phyloP scores from a whole-genome alignment of 768 basidiomycete species.

The Solioccasus polychromus region DNA sequence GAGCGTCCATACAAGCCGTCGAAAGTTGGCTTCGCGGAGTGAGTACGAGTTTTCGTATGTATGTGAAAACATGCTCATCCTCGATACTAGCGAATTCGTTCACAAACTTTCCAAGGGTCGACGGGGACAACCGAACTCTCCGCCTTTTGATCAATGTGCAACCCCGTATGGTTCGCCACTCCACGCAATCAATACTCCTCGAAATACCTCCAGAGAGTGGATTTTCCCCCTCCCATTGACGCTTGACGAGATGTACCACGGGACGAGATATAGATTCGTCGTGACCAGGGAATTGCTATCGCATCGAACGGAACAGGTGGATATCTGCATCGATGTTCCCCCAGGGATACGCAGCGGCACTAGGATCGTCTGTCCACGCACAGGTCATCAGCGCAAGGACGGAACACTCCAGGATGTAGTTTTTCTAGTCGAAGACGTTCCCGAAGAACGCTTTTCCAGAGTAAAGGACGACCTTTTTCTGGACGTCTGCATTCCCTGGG shows the following conservation, averaged over 20 bases:
- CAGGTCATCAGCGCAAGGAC: slow-evolving; percentile 62
- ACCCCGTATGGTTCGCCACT: slow-evolving; percentile 37
- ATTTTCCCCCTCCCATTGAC: slow-evolving; percentile 60
- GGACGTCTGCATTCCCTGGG: slow-evolving; percentile 56
- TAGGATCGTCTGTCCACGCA: slow-evolving; percentile 55
- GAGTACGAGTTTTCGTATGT: slow-evolving; percentile 8
- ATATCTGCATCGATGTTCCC: slow-evolving; percentile 59
- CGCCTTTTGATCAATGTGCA: slow-evolving; percentile 14
- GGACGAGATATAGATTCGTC: slow-evolving; percentile 54
- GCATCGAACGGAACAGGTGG: slow-evolving; percentile 47
- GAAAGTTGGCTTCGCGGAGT: slow-evolving; percentile 29
- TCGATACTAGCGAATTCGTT: slow-evolving; percentile 26
- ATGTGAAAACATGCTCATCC: slow-evolving; percentile 7
- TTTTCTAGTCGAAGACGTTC: slow-evolving; percentile 59
- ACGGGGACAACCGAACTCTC: slow-evolving; percentile 3
- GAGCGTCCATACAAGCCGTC: slow-evolving; percentile 18
- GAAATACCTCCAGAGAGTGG: slow-evolving; percentile 55
- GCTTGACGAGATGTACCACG: slow-evolving; percentile 60
- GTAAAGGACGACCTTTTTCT: slow-evolving; percentile 55
- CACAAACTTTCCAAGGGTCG: slow-evolving; percentile 22
- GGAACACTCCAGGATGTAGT: slow-evolving; percentile 62
- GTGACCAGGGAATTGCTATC: slow-evolving; percentile 56
- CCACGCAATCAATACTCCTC: slow-evolving; percentile 36
- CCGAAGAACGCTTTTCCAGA: slow-evolving; percentile 56
- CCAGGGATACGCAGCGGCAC: slow-evolving; percentile 62